Evolutionary conservation across 2,329 filamentous ascomycete species (phyloP).

Genomic region (Hypoxylon sp.): DNA sequence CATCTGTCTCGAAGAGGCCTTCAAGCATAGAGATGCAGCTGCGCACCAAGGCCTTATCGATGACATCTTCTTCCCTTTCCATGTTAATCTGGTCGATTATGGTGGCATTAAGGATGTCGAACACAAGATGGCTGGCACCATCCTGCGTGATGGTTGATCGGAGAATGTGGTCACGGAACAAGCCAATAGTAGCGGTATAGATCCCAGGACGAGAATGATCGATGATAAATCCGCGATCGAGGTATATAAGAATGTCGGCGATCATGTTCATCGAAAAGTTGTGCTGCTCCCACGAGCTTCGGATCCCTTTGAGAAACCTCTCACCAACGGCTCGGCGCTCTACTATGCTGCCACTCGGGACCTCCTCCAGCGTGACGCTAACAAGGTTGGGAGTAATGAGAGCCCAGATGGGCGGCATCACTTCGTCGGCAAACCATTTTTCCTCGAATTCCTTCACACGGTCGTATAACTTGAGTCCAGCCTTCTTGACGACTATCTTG

Average conservation of each 20-base stretch:
- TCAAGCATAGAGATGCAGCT: slow-evolving; percentile 92
- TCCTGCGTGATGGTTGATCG: slow-evolving; percentile 64
- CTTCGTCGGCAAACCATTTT: slow-evolving; percentile 79
- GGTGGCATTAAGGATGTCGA: slow-evolving; percentile 81
- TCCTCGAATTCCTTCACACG: slow-evolving; percentile 84
- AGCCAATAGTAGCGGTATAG: slow-evolving; percentile 83
- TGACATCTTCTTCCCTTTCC: slow-evolving; percentile 89
- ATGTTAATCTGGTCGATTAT: slow-evolving; percentile 92
- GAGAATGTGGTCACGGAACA: slow-evolving; percentile 90
- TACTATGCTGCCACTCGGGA: slow-evolving; percentile 72
- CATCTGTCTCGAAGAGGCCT: slow-evolving; percentile 82
- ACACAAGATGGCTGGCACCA: slow-evolving; percentile 65
- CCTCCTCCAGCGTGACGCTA: slow-evolving; percentile 68
- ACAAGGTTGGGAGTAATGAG: slow-evolving; percentile 78
- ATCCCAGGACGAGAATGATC: slow-evolving; percentile 80
- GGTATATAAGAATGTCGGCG: slow-evolving; percentile 96
- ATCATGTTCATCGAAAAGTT: slow-evolving; percentile 96
- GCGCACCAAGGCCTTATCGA: slow-evolving; percentile 84
- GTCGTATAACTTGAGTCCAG: slow-evolving; percentile 84
- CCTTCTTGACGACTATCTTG: slow-evolving; percentile 90
- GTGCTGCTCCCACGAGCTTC: slow-evolving; percentile 87
- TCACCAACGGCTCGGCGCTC: slow-evolving; percentile 86
- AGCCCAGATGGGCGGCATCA: slow-evolving; percentile 76
- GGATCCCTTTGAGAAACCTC: slow-evolving; percentile 80
- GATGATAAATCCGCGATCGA: slow-evolving; percentile 85